Evolutionary conservation across 805 yeast species (phyloP), one percentile per base, ranked within the genome.

Genomic region (Wickerhamomyces alni): DNA sequence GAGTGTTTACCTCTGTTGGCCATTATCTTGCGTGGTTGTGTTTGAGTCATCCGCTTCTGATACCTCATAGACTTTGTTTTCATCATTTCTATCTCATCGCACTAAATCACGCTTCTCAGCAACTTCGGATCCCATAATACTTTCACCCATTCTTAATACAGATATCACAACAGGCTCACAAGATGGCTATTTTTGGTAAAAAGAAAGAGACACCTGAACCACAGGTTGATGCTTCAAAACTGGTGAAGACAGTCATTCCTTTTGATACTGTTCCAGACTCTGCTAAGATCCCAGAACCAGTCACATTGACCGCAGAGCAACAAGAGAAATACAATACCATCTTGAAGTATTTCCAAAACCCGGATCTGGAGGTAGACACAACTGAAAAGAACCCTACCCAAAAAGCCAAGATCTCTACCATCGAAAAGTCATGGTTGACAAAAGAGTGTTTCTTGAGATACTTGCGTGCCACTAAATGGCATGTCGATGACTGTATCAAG

Each of bases 391-490:
- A 63, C 25, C 61, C 61, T 17, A 57, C 59, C 2, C 59, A 59
- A n/a, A 59, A 61, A 37, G 55, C 19, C 79, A 84, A 42, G 69
- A 67, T 56, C 54, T 72, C 55, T 0, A 66, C 57, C 17, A 65
- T 66, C 33, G 99, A 93, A 61, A 83, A 79, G 59, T 82, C 95
- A 0, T 93, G 99, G 99, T 68, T 93, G 40, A 85, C 97, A 2
- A 74, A 83, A 52, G 99, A 93, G 59, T 93, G 99, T 58, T 70
- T 93, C 42, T 62, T 87, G 53, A 75, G 99, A 58, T 93, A 93
- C 59, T 66, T 91, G 40, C 74, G 97, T 40, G 99, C 99, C 18
- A 84, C 96, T 18, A 91, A 87, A 59, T 93, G 99, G 99, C 70
- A 74, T 24, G 71, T 70, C 1, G 62, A 70, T 22, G 86, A 82